Percentiles rank a stretch among this genome's conserved stretches.
Evolutionary conservation across 2,329 filamentous ascomycete genomes (phyloP).

Genomic region (Cladosporium austrohemisphaericum): DNA sequence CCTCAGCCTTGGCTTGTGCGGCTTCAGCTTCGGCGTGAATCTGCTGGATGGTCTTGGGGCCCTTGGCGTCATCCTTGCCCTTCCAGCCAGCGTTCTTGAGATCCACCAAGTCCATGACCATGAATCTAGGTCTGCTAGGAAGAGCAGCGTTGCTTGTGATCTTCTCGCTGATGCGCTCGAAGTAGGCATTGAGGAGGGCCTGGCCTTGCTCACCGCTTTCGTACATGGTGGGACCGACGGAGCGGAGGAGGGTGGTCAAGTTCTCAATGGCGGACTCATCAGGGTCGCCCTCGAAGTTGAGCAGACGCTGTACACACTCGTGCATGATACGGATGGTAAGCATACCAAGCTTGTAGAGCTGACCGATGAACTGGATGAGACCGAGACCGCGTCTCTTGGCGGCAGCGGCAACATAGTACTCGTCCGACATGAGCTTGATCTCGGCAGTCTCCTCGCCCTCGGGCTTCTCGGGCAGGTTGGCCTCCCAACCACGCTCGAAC

Average conservation of each 20-base stretch:
- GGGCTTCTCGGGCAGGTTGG: slow-evolving; percentile 73
- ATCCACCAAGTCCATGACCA: slow-evolving; percentile 93
- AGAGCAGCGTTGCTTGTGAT: slow-evolving; percentile 70
- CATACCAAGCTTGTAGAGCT: slow-evolving; percentile 98
- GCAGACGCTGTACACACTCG: slow-evolving; percentile 93
- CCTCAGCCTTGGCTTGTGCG: slow-evolving; percentile 76
- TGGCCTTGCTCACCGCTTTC: slow-evolving; percentile 67
- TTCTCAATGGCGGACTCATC: slow-evolving; percentile 97
- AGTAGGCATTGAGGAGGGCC: slow-evolving; percentile 89
- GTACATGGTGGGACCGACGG: slow-evolving; percentile 86
- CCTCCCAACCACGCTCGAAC: slow-evolving; percentile 96
- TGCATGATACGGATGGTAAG: slow-evolving; percentile 99
- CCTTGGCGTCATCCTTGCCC: slow-evolving; percentile 93
- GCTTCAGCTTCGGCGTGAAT: slow-evolving; percentile 79
- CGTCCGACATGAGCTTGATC: slow-evolving; percentile 81
- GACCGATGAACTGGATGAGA: slow-evolving; percentile 98
- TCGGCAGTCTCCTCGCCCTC: slow-evolving; percentile 69
- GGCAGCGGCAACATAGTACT: slow-evolving; percentile 90
- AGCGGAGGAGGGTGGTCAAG: slow-evolving; percentile 85
- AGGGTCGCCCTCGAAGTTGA: slow-evolving; percentile 88
- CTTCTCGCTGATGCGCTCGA: slow-evolving; percentile 79
- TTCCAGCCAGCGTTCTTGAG: slow-evolving; percentile 73
- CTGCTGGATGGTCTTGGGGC: slow-evolving; percentile 92
- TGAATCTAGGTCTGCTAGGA: slow-evolving; percentile 85
- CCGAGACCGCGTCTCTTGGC: slow-evolving; percentile 95